phyloP scores from a whole-genome alignment of 257 asterid species.

The Datura wrightii region DNA sequence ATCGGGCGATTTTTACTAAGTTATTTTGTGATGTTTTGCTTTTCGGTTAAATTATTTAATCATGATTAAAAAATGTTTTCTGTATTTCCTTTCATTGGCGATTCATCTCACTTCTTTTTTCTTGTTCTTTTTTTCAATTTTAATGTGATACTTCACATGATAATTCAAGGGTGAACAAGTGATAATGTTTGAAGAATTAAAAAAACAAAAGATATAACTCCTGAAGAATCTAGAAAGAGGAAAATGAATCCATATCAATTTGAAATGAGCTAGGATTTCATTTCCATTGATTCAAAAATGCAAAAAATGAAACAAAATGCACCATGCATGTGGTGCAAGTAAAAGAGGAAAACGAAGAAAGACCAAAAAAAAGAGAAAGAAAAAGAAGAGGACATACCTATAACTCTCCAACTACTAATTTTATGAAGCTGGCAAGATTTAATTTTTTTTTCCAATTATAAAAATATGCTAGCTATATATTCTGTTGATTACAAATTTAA shows the following conservation, averaged over 20 bases:
- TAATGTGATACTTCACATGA: not conserved
- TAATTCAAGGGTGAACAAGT: not conserved
- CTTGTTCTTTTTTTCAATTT: not conserved
- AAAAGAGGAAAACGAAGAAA: not conserved
- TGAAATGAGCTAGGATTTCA: not conserved
- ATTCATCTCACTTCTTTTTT: no score
- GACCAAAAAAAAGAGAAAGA: no score
- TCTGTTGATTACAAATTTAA: not conserved
- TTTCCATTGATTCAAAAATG: conserved; percentile 8
- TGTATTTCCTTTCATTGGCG: no score
- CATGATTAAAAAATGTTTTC: no score
- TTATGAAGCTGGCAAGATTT: not conserved
- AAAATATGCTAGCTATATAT: not conserved
- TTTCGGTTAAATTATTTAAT: no score
- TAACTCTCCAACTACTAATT: not conserved
- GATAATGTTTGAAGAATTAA: not conserved
- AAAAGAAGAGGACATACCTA: not conserved
- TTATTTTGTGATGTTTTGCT: no score
- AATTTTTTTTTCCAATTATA: not conserved
- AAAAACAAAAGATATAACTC: not conserved
- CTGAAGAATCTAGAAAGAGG: not conserved
- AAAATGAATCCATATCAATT: not conserved
- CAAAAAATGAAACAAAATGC: not conserved
- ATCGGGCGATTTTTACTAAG: no score
- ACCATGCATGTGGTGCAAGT: conserved; percentile 17